These are phyloP conservation scores for Phytophthora palmivora DNA, from an alignment of 352 stramenopile species.

Conservation along the genomic window DNA sequence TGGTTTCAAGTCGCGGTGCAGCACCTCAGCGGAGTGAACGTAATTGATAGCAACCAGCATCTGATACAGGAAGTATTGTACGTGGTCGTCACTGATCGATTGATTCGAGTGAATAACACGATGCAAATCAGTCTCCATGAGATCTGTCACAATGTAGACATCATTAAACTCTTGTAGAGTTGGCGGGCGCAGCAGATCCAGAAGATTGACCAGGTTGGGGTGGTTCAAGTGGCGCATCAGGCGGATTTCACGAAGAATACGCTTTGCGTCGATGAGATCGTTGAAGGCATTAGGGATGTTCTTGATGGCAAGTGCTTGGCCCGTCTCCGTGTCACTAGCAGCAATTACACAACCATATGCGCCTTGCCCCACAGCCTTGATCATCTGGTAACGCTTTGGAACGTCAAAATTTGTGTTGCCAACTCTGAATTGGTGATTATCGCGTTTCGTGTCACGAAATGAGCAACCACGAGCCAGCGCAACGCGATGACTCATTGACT, in stretches of 20 bases:
- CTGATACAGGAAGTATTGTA: constrained; percentile 85
- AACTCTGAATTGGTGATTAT: constrained; percentile 90
- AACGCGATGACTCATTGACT: constrained; percentile 67
- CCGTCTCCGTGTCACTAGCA: constrained; percentile 85
- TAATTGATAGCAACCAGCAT: constrained; percentile 85
- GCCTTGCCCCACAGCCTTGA: constrained; percentile 90
- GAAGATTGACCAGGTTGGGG: constrained; percentile 83
- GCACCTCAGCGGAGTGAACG: constrained; percentile 79
- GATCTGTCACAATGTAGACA: constrained; percentile 85
- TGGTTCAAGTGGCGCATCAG: constrained; percentile 90
- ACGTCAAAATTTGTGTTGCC: constrained; percentile 90
- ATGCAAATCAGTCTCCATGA: constrained; percentile 83
- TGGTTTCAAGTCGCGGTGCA: constrained; percentile 82
- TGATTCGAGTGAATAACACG: constrained; percentile 86
- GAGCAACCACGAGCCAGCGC: constrained; percentile 78
- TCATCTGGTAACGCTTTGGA: constrained; percentile 88
- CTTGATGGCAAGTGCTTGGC: constrained; percentile 94
- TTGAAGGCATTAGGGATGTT: constrained; percentile 96
- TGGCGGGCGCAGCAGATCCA: constrained; percentile 79
- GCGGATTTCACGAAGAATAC: constrained; percentile 88
- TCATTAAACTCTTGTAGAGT: constrained; percentile 91
- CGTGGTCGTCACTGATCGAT: constrained; percentile 80
- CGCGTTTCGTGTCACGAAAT: constrained; percentile 83
- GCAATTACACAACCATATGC: constrained; percentile 93
- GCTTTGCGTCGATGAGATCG: constrained; percentile 88